Percentiles rank a stretch among this genome's conserved stretches.
Conservation (phyloP, 768 basidiomycete species). For the Ephemerocybe angulata region DNA sequence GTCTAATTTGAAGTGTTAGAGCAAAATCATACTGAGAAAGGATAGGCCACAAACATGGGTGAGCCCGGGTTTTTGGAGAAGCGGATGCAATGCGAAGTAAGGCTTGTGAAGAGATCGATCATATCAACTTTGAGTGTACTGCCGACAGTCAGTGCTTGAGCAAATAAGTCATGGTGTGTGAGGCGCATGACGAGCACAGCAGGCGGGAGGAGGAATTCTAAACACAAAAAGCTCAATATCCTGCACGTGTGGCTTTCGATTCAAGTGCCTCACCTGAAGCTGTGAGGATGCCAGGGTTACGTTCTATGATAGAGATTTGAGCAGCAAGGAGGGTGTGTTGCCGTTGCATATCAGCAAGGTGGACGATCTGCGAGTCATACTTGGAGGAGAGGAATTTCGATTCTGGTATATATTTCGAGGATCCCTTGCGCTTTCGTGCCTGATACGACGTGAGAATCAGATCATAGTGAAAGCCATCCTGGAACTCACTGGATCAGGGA, state of each 20-base stretch:
- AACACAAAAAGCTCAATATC: constrained; percentile 8
- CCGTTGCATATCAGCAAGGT: constrained; percentile 73
- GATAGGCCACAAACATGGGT: constrained; percentile 50
- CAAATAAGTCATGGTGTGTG: constrained; percentile 75
- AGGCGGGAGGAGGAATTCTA: constrained; percentile 54
- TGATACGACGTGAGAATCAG: constrained; percentile 25
- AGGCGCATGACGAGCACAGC: constrained; percentile 71
- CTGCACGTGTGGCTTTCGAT: constrained; percentile 17
- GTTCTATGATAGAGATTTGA: constrained; percentile 67
- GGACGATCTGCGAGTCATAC: constrained; percentile 73
- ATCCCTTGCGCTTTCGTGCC: constrained; percentile 67
- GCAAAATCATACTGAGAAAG: no score
- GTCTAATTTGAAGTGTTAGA: no score
- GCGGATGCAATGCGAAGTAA: constrained; percentile 77
- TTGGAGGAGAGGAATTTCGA: constrained; percentile 59
- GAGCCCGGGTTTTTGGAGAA: constrained; percentile 61
- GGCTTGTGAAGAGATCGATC: constrained; percentile 75
- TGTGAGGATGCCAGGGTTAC: constrained; percentile 58
- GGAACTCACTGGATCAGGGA: constrained; percentile 51
- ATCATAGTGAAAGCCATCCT: constrained; percentile 14
- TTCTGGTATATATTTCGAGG: constrained; percentile 76
- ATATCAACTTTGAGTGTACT: constrained; percentile 78
- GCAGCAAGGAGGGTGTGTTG: constrained; percentile 76
- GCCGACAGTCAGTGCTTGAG: constrained; percentile 74
- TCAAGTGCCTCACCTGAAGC: constrained; percentile 55